Base-by-base conservation (phyloP, 2,329 filamentous ascomycete species). In the Pleomassaria siparia region DNA sequence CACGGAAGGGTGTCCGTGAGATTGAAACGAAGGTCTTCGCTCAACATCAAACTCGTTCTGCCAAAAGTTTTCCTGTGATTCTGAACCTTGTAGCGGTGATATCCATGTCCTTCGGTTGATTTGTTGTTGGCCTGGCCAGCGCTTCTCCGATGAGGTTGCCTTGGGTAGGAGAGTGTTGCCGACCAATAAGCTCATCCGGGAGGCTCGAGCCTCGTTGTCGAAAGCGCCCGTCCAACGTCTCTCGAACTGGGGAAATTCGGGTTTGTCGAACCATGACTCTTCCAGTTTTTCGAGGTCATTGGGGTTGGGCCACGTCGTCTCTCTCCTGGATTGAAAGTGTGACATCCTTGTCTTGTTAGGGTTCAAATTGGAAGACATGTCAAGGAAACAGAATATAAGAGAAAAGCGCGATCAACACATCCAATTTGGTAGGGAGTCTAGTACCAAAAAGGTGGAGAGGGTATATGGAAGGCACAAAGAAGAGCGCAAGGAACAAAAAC, bases 11-110 rank as follows among this genome's bases (percentile, higher is more conserved):
- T n/a, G n/a, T n/a, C n/a, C 9, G n/a, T 37, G 35, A 22, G 35
- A 15, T 6, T 7, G 3, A n/a, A 37, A 37, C 2, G 54, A 57
- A 8, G 51, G 50, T 6, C 56, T 33, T 18, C 49, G 47, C 42
- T 59, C 54, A n/a, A 59, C 56, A 24, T 53, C 51, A 26, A 56
- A 56, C 44, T 54, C 54, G 1, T 52, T 54, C 26, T 46, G 40
- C 54, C 54, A 57, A 8, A 53, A 44, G 8, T 40, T 47, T 15
- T 47, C 46, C 21, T 49, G 49, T 11, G 20, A 26, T 24, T 46
- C 46, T 7, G 51, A 8, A 7, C 43, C 18, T 10, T 44, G 39
- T 6, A 56, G 42, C 2, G 48, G 48, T 4, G 36, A 46, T 6
- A 56, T 35, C 56, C 56, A 59, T 36, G 56, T 59, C n/a, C 55